Conservation (phyloP, 1,139 yeast genomes). For the Saccharomyces pastorianus region DNA sequence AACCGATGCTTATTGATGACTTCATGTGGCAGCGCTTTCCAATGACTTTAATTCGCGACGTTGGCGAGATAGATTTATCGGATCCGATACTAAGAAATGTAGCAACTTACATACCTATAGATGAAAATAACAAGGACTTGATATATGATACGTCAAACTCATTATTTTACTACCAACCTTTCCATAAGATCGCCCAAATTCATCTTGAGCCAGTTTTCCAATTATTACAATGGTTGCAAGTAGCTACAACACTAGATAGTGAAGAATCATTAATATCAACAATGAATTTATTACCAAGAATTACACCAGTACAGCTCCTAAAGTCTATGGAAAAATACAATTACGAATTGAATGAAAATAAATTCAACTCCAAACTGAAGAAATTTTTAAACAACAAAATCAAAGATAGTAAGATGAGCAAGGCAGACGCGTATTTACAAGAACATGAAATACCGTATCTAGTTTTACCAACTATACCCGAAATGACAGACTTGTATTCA, state of each 20-base stretch:
- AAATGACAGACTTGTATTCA: slow-evolving; percentile 53
- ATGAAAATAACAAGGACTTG: slow-evolving; percentile 14
- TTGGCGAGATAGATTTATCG: slow-evolving; percentile 23
- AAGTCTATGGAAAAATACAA: slow-evolving; percentile 70
- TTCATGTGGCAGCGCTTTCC: slow-evolving; percentile 37
- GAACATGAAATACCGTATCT: slow-evolving; percentile 28
- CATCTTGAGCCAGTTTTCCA: slow-evolving; percentile 73
- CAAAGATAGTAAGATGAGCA: slow-evolving; percentile 13
- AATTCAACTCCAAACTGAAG: slow-evolving; percentile 36
- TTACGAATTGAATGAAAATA: slow-evolving; percentile 73
- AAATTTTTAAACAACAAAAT: slow-evolving; percentile 36
- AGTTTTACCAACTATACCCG: slow-evolving; percentile 51
- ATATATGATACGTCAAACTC: slow-evolving; percentile 33
- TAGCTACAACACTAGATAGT: slow-evolving; percentile 55
- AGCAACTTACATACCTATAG: slow-evolving; percentile 21
- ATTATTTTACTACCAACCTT: slow-evolving; percentile 47
- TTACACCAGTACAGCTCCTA: slow-evolving; percentile 64
- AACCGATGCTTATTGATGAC: slow-evolving; percentile 40
- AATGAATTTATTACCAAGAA: slow-evolving; percentile 45
- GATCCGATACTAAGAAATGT: slow-evolving; percentile 21
- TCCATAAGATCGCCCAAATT: slow-evolving; percentile 51
- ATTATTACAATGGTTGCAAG: slow-evolving; percentile 83
- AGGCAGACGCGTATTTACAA: slow-evolving; percentile 14
- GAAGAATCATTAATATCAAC: slow-evolving; percentile 53
- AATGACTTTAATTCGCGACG: slow-evolving; percentile 35